phyloP scores from a whole-genome alignment of 2,329 filamentous ascomycete species.

The Hypoxylon sp. region DNA sequence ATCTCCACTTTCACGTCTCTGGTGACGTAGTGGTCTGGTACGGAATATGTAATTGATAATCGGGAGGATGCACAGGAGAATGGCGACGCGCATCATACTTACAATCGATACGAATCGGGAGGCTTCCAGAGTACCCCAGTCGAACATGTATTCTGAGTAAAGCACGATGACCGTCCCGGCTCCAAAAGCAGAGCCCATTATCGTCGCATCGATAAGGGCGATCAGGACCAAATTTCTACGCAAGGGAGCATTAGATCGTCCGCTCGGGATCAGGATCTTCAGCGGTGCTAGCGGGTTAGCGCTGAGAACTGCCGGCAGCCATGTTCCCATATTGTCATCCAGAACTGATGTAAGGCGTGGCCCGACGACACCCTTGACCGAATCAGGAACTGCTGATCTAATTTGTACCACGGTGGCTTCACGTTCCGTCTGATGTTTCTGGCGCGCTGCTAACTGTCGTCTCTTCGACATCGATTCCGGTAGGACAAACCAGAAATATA shows the following conservation, averaged over 20 bases:
- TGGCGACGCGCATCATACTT: slow-evolving; percentile 79
- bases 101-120: slow-evolving; percentile 84
- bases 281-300: slow-evolving; percentile 82
- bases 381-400: slow-evolving; percentile 40
- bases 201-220: slow-evolving; percentile 81
- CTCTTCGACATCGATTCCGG: slow-evolving; percentile 86
- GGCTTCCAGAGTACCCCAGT: slow-evolving; percentile 84
- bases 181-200: slow-evolving; percentile 86
- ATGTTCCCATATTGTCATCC: slow-evolving; percentile 43
- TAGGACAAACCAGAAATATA: slow-evolving; percentile 76
- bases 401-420: slow-evolving; percentile 53
- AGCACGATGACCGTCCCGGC: slow-evolving; percentile 83
- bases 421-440: slow-evolving; percentile 69
- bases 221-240: slow-evolving; percentile 86
- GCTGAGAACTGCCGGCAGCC: slow-evolving; percentile 55
- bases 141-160: slow-evolving; percentile 83
- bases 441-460: slow-evolving; percentile 75
- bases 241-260: slow-evolving; percentile 70
- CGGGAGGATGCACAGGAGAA: slow-evolving; percentile 81
- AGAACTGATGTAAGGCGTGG: slow-evolving; percentile 38
- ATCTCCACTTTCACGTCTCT: slow-evolving; percentile 54
- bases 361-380: slow-evolving; percentile 36
- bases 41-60: slow-evolving; percentile 81
- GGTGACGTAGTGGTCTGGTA: slow-evolving; percentile 60
- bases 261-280: slow-evolving; percentile 79